Evolutionary conservation across 306 rosid species (phyloP), one percentile per base, ranked within the genome.

Genomic region (Hylodesmum podocarpum): DNA sequence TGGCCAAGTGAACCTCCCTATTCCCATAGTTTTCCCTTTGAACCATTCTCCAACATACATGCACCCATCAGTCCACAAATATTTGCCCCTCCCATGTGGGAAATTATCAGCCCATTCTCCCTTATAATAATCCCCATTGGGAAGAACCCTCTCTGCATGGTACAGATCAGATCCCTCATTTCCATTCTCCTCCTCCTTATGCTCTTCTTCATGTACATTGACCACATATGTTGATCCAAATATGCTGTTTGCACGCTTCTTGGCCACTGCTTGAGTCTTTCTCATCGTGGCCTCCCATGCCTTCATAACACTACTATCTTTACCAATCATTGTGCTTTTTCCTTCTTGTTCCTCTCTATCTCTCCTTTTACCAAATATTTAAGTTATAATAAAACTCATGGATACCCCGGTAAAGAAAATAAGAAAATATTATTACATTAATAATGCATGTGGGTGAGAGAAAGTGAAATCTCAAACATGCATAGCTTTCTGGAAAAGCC

Each of bases 261-360:
- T 94, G 0, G 98, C 88, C 11, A 69, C 97, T 6, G 96, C 97
- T 3, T 94, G 98, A 1, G 98, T 94, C 70, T 84, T 91, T 21
- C 90, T 86, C 63, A 94, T 83, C 0, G 97, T 94, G 6, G 96
- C 96, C 71, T 91, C 97, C 98, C 98, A 94, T 74, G 93, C 98
- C 89, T 88, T 94, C 73, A 87, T 78, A 51, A 94, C 92, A 13
- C 90, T 86, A 22, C 90, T 85, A 8, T 91, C 97, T 83, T 63
- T 88, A 76, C 87, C 76, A 11, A 77, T 89, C 94, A 91, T 93
- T 16, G 51, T 73, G 74, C 4, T 21, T 31, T 15, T 43, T 66
- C 24, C 29, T 47, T 31, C 19, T 49, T 11, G 1, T 7, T 12
- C n/a, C 0, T 13, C 19, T 46, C 47, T 61, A n/a, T 2, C 7